Conservation (phyloP, 1,139 yeast genomes). For the Meyerozyma smithsonii region DNA sequence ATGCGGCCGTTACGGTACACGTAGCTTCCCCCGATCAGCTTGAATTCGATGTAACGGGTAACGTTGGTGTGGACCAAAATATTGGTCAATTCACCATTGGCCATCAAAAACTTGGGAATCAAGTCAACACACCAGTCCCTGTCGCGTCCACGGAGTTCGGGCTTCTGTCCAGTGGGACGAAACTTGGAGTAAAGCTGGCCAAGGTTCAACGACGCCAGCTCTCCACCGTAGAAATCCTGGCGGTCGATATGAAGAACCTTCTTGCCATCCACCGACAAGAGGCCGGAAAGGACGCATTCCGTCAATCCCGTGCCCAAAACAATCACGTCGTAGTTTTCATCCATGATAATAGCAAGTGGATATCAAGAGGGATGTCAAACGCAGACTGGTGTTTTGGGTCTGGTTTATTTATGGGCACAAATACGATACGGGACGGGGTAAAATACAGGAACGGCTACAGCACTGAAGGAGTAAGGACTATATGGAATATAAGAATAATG, state of each 20-base stretch:
- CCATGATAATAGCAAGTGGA: conserved; percentile 46
- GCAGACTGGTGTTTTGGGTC: neutral
- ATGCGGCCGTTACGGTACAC: conserved; percentile 89
- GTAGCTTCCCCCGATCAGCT: conserved; percentile 91
- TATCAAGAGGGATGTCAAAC: neutral
- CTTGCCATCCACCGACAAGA: conserved; percentile 93
- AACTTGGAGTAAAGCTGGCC: conserved; percentile 64
- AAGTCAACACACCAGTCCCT: conserved; percentile 98
- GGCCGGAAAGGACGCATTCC: conserved; percentile 92
- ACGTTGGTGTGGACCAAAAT: conserved; percentile 94
- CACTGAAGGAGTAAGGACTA: neutral
- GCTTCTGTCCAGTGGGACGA: conserved; percentile 64
- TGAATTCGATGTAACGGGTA: conserved; percentile 91
- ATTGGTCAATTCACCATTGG: conserved; percentile 95
- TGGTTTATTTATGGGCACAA: neutral
- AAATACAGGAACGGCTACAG: neutral
- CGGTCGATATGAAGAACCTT: conserved; percentile 95
- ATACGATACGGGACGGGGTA: neutral
- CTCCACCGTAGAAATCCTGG: conserved; percentile 94
- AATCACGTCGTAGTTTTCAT: conserved; percentile 91
- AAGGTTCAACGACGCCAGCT: conserved; percentile 61
- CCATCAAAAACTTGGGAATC: conserved; percentile 96
- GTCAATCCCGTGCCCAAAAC: conserved; percentile 82
- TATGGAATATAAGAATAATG: neutral
- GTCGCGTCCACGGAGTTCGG: conserved; percentile 80